Percentiles rank a stretch among this genome's conserved stretches.
Evolutionary conservation across 495 filamentous ascomycete species (phyloP).

Genomic region (Platismatia glauca): DNA sequence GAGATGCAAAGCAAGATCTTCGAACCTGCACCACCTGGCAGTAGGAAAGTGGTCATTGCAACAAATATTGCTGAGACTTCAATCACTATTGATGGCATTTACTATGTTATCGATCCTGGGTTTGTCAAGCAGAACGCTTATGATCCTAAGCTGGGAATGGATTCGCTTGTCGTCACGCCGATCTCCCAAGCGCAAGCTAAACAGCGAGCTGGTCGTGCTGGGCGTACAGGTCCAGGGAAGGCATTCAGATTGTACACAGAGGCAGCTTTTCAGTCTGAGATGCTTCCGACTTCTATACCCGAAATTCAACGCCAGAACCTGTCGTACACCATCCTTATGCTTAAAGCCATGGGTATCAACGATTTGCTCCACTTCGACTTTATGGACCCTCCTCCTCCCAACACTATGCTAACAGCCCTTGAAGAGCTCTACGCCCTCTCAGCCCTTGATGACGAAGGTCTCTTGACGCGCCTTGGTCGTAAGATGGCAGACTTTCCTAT

Average conservation of each 20-base stretch:
- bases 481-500: slow-evolving; percentile 99
- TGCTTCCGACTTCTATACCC: slow-evolving; percentile 91
- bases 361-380: slow-evolving; percentile 97
- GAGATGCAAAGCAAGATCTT: slow-evolving; percentile 95
- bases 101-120: slow-evolving; percentile 94
- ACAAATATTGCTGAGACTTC: slow-evolving; percentile 98
- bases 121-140: slow-evolving; percentile 98
- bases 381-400: slow-evolving; percentile 95
- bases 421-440: slow-evolving; percentile 91
- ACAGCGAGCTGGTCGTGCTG: slow-evolving; percentile 86
- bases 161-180: slow-evolving; percentile 86
- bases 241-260: slow-evolving; percentile 96
- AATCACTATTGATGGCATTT: slow-evolving; percentile 94
- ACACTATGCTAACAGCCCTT: slow-evolving; percentile 92
- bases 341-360: slow-evolving; percentile 99
- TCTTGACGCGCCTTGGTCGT: slow-evolving; percentile 82
- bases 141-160: slow-evolving; percentile 96
- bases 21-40: slow-evolving; percentile 81
- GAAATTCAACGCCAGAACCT: slow-evolving; percentile 96
- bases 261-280: slow-evolving; percentile 89
- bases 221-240: slow-evolving; percentile 91
- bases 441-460: slow-evolving; percentile 91
- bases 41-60: slow-evolving; percentile 91
- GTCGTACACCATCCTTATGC: slow-evolving; percentile 91
- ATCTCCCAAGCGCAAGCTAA: slow-evolving; percentile 96